Percentiles rank a stretch among this genome's conserved stretches.
These are phyloP conservation scores for Tetrapisispora taiwanensis DNA, from an alignment of 805 yeast genomes.

Conservation along the genomic window DNA sequence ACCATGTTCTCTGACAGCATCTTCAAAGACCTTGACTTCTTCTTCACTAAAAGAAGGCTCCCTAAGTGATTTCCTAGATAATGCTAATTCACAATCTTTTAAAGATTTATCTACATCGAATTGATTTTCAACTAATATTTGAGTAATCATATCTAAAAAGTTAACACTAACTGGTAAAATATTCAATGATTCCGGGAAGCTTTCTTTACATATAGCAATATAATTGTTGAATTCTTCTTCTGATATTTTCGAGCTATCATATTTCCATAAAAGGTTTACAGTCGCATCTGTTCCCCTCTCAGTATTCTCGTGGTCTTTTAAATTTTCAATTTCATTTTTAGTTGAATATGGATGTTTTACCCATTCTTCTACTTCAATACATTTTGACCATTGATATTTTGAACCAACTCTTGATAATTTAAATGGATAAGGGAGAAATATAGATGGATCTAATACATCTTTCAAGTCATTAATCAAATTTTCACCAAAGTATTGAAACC, in stretches of 20 bases:
- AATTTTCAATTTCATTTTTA: neutral
- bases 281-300: conserved; percentile 5
- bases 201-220: conserved; percentile 40
- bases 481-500: conserved; percentile 27
- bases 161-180: conserved; percentile 63
- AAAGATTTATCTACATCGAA: conserved; percentile 47
- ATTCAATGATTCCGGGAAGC: conserved; percentile 45
- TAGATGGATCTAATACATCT: conserved; percentile 12
- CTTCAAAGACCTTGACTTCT: conserved; percentile 63
- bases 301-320: conserved; percentile 4
- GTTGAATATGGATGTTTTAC: conserved; percentile 6
- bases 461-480: conserved; percentile 13
- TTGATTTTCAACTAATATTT: conserved; percentile 39
- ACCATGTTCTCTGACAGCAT: conserved; percentile 61
- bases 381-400: conserved; percentile 25
- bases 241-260: conserved; percentile 20
- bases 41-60: conserved; percentile 68
- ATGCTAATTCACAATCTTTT: conserved; percentile 30
- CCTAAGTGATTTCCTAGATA: conserved; percentile 49
- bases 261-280: conserved; percentile 48
- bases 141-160: conserved; percentile 64
- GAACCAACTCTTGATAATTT: conserved; percentile 18
- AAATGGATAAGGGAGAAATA: conserved; percentile 21
- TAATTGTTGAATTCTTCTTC: conserved; percentile 40
- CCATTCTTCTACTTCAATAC: conserved; percentile 9